These are phyloP conservation scores for Rosa rugosa DNA, from an alignment of 306 rosid species.

Conservation along the genomic window DNA sequence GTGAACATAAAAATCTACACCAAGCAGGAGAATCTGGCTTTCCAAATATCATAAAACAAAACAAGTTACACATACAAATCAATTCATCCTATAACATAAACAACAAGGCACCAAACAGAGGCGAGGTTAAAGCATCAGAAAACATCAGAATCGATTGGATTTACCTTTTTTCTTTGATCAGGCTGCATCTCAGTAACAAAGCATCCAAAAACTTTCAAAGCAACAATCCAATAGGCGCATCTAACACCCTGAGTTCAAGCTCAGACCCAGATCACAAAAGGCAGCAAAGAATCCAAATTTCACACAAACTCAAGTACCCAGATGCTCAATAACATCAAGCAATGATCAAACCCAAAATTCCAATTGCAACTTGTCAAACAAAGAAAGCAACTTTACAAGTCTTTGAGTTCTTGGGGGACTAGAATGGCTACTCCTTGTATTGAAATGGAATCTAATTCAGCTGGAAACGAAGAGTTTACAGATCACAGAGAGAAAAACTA, in stretches of 20 bases:
- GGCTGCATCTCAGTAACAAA: conserved; percentile 62
- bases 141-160: conserved; percentile 12
- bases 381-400: conserved; percentile 22
- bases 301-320: conserved; percentile 38
- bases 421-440: conserved; percentile 21
- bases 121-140: conserved; percentile 1
- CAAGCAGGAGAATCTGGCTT: background rate
- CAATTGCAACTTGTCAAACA: conserved; percentile 9
- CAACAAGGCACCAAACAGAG: background rate
- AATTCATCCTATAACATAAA: conserved; percentile 2
- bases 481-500: conserved; percentile 40
- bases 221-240: conserved; percentile 39
- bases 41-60: background rate
- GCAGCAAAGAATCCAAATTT: conserved; percentile 2
- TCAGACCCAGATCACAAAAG: conserved; percentile 43
- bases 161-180: conserved; percentile 94
- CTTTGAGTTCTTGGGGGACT: conserved; percentile 12
- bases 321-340: conserved; percentile 36
- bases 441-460: conserved; percentile 38
- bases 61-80: background rate
- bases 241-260: conserved; percentile 38
- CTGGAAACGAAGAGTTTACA: conserved; percentile 40
- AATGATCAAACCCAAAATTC: conserved; percentile 22
- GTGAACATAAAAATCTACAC: conserved; percentile 13
- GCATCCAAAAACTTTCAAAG: conserved; percentile 43